A percentile compares a stretch with the other conserved stretches of the same genome.
Evolutionary conservation across 2,329 filamentous ascomycete species (phyloP).

Genomic region (Colletotrichum sp.): DNA sequence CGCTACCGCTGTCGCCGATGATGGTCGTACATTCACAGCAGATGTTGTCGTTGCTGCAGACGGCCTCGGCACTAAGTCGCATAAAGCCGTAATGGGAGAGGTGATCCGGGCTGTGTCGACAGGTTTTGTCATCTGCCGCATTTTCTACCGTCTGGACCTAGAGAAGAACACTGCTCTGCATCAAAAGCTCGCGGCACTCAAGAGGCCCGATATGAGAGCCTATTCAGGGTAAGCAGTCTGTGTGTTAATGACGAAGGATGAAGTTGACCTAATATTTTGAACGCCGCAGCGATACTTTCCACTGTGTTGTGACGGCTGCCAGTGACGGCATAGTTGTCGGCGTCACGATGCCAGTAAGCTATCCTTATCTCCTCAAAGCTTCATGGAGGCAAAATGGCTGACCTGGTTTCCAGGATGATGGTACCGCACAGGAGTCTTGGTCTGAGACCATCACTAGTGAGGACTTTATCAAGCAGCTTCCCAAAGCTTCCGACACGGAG

Average conservation of each 20-base stretch:
- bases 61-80: not conserved
- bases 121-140: not conserved
- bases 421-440: not conserved
- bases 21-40: not conserved
- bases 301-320: not conserved
- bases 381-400: fast-evolving
- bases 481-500: not conserved
- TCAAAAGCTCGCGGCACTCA: not conserved
- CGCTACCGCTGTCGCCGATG: not conserved
- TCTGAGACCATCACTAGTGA: not conserved
- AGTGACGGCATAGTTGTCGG: not conserved
- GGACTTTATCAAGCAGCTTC: not conserved
- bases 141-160: not conserved
- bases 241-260: not conserved
- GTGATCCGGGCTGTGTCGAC: not conserved
- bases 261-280: not conserved
- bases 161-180: not conserved
- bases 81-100: not conserved
- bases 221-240: not conserved
- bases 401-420: not conserved
- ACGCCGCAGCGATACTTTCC: not conserved
- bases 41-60: slow-evolving; percentile 3
- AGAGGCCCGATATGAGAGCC: not conserved
- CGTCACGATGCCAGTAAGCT: not conserved
- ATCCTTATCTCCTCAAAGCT: fast-evolving